Conservation (phyloP, 164 flowering plant genomes). For the Vitis labrusca region DNA sequence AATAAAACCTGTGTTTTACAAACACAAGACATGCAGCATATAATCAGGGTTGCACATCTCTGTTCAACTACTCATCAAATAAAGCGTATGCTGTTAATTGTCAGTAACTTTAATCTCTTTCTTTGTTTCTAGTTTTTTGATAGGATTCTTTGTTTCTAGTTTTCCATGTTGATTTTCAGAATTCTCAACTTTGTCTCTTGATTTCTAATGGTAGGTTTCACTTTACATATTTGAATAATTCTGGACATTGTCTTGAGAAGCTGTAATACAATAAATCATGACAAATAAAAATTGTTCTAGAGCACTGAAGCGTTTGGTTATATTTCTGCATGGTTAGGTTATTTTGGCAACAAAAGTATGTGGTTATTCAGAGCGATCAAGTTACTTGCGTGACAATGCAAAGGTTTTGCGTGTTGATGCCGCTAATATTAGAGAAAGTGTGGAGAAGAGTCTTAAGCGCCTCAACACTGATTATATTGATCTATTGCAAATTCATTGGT, state of each 20-base stretch:
- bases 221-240: background rate
- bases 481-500: constrained; percentile 97
- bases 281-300: background rate
- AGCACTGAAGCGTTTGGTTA: background rate
- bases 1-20: too few relatives aligned
- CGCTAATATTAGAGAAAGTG: constrained; percentile 85
- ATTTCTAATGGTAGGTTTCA: background rate
- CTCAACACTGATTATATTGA: constrained; percentile 91
- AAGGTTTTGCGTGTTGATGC: constrained; percentile 84
- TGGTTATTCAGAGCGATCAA: constrained; percentile 79
- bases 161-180: background rate
- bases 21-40: background rate
- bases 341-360: constrained; percentile 87
- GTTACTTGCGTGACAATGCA: constrained; percentile 72
- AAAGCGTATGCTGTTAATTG: background rate
- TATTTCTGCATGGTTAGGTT: constrained; percentile 38
- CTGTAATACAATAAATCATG: background rate
- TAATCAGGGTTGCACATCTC: background rate
- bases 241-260: background rate
- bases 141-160: too few relatives aligned
- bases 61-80: background rate
- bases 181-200: background rate
- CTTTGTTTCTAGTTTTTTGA: too few relatives aligned
- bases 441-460: constrained; percentile 94
- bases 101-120: background rate